These are phyloP conservation scores for Arthrinium puccinioides DNA, from an alignment of 2,329 filamentous ascomycete species.

Conservation along the genomic window DNA sequence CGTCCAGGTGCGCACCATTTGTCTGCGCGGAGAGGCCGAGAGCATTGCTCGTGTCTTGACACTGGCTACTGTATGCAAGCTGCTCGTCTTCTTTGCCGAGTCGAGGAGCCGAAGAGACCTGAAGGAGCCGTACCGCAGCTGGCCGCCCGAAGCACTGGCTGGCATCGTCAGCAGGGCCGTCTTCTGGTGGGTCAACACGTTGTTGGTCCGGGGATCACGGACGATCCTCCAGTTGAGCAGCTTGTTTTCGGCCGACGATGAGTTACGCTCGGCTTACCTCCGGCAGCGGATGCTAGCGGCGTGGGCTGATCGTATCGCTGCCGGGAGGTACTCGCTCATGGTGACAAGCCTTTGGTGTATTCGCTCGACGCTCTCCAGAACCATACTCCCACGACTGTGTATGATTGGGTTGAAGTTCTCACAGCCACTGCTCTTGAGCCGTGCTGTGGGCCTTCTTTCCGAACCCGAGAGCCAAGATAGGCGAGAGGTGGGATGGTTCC, in stretches of 20 bases:
- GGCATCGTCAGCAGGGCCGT: background rate
- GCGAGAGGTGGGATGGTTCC: no score
- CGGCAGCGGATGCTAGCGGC: no score
- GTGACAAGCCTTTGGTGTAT: background rate
- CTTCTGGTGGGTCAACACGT: background rate
- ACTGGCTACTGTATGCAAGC: no score
- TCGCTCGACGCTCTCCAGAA: background rate
- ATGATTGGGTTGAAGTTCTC: constrained; percentile 25
- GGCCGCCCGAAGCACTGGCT: background rate
- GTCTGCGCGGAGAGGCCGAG: no score
- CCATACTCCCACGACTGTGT: background rate
- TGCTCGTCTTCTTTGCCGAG: no score
- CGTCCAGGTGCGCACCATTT: no score
- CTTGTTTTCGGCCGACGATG: background rate
- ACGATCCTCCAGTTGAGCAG: background rate
- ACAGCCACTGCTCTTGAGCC: constrained; percentile 31
- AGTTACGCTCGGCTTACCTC: no score
- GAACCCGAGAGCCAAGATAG: background rate
- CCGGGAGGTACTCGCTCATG: background rate
- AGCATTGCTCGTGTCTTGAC: no score
- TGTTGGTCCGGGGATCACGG: background rate
- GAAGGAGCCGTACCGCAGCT: background rate
- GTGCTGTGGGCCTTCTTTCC: background rate
- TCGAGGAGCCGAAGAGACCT: background rate
- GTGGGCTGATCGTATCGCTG: background rate